phyloP scores from a whole-genome alignment of 2,329 filamentous ascomycete genomes.

The Xylariales sp. region DNA sequence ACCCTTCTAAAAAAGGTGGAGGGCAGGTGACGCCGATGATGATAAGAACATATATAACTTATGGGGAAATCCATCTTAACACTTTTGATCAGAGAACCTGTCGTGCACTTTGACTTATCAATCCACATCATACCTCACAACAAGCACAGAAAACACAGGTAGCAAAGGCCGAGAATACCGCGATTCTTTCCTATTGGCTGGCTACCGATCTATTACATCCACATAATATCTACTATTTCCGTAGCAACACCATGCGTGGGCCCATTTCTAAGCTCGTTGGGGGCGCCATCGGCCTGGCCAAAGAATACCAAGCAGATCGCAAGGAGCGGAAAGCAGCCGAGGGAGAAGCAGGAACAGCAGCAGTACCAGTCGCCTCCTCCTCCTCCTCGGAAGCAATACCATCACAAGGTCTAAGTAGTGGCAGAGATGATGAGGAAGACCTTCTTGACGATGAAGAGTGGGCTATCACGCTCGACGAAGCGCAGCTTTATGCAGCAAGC shows the following conservation, averaged over 20 bases:
- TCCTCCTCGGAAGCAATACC: neutral
- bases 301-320: slow-evolving; percentile 1
- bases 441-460: neutral
- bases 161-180: too few species aligned
- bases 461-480: slow-evolving; percentile 1
- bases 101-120: too few species aligned
- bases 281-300: neutral
- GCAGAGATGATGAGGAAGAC: neutral
- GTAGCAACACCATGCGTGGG: neutral
- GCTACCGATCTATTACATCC: too few species aligned
- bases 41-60: too few species aligned
- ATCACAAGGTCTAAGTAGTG: neutral
- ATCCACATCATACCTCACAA: too few species aligned
- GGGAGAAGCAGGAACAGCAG: neutral
- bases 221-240: too few species aligned
- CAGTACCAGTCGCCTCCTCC: neutral
- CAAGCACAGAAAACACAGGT: too few species aligned
- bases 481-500: neutral
- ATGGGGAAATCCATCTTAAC: too few species aligned
- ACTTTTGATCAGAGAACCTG: too few species aligned
- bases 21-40: too few species aligned
- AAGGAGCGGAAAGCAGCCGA: neutral
- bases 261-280: slow-evolving; percentile 3
- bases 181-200: too few species aligned
- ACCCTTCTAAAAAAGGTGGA: too few species aligned